Evolutionary conservation across 2,329 filamentous ascomycete species (phyloP).

Genomic region (Apiospora koreana): DNA sequence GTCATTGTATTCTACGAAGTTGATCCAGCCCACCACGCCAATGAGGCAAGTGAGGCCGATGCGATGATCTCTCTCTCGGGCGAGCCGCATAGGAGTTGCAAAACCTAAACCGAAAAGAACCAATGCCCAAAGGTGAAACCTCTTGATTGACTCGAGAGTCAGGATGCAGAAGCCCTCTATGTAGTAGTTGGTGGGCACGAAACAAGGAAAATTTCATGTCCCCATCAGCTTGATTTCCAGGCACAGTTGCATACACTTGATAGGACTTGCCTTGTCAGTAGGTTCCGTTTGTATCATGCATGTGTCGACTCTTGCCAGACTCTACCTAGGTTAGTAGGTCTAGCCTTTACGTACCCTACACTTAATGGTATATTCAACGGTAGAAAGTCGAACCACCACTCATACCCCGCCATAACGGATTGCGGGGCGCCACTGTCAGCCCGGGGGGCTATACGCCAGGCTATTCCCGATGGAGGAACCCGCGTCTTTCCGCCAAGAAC

Average conservation of each 20-base stretch:
- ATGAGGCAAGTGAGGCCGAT: not conserved
- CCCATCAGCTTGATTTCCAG: not conserved
- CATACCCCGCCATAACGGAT: not conserved
- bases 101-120: not conserved
- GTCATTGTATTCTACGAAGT: not conserved
- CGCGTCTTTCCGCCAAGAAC: slow-evolving; percentile 2
- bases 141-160: not conserved
- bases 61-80: not conserved
- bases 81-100: not conserved
- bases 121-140: not conserved
- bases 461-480: not conserved
- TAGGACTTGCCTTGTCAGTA: not conserved
- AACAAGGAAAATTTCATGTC: not conserved
- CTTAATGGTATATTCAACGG: not conserved
- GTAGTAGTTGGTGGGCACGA: not conserved
- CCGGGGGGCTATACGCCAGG: not conserved
- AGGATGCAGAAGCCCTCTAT: not conserved
- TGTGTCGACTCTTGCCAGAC: not conserved
- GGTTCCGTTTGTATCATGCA: not conserved
- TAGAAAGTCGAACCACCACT: not conserved
- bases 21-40: not conserved
- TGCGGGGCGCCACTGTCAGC: not conserved
- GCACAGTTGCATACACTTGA: not conserved
- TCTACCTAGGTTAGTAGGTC: not conserved
- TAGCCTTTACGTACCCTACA: not conserved